A percentile compares a stretch with the other conserved stretches of the same genome.
These are phyloP conservation scores for Raffaelea ambrosiae DNA, from an alignment of 2,329 filamentous ascomycete genomes.

Conservation along the genomic window DNA sequence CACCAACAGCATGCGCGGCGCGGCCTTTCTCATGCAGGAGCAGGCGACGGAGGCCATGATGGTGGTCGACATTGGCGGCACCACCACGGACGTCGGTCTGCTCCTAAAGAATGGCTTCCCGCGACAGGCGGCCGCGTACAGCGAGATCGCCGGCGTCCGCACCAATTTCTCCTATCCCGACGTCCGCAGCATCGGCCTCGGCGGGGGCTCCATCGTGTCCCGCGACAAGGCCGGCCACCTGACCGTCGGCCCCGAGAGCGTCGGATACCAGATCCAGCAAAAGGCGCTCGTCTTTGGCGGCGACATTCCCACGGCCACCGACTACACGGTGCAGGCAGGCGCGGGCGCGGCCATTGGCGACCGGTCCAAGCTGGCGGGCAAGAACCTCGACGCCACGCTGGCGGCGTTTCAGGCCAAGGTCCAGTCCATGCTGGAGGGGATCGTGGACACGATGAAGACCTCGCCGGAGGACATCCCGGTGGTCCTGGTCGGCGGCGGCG, in stretches of 20 bases:
- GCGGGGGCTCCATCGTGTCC: conserved; percentile 50
- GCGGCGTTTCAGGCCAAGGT: too few species aligned
- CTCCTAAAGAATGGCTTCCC: conserved; percentile 55
- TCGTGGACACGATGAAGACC: conserved; percentile 55
- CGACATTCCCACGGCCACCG: conserved; percentile 48
- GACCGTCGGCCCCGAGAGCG: conserved; percentile 17
- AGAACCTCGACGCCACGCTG: too few species aligned
- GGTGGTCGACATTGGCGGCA: conserved; percentile 60
- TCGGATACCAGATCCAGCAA: conserved; percentile 33
- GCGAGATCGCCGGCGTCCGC: conserved; percentile 52
- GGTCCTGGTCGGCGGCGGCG: conserved; percentile 55
- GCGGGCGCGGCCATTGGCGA: conserved; percentile 29
- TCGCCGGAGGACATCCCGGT: conserved; percentile 50
- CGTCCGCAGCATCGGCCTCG: conserved; percentile 51
- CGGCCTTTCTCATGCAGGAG: conserved; percentile 45
- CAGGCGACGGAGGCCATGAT: conserved; percentile 33
- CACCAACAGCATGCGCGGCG: conserved; percentile 56
- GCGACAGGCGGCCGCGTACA: conserved; percentile 53
- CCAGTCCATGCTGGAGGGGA: conserved; percentile 42
- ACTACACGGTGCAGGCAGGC: conserved; percentile 33
- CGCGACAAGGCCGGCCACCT: conserved; percentile 28
- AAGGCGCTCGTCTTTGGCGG: conserved; percentile 51
- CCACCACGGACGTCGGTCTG: conserved; percentile 55
- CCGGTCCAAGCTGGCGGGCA: conserved; percentile 26
- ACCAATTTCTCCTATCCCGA: conserved; percentile 53